phyloP scores from a whole-genome alignment of 1,139 yeast genomes.

The Lodderomyces parapsilosis region DNA sequence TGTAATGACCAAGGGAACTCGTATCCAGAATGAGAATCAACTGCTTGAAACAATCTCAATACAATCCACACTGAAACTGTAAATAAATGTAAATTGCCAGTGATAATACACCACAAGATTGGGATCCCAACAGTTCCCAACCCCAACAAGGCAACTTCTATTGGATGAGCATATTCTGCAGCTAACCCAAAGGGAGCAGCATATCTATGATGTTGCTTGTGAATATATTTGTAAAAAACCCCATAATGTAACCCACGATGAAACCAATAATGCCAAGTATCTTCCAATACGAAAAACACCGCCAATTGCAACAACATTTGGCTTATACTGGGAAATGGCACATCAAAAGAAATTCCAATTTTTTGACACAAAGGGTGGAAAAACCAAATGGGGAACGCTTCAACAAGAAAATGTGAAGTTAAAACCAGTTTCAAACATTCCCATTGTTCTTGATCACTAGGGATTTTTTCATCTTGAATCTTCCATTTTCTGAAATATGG shows the following conservation, averaged over 20 bases:
- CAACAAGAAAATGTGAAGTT: slow-evolving; percentile 45
- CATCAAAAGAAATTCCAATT: slow-evolving; percentile 36
- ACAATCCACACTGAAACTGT: slow-evolving; percentile 45
- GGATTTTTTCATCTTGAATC: slow-evolving; percentile 43
- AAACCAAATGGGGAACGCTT: slow-evolving; percentile 49
- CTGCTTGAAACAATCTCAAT: slow-evolving; percentile 47
- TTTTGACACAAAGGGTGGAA: slow-evolving; percentile 46
- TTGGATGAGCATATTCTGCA: slow-evolving; percentile 50
- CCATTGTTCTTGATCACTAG: slow-evolving; percentile 46
- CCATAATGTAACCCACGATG: slow-evolving; percentile 48
- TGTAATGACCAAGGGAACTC: slow-evolving; percentile 52
- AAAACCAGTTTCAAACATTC: slow-evolving; percentile 47
- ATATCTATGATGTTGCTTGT: slow-evolving; percentile 49
- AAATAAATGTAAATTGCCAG: slow-evolving; percentile 41
- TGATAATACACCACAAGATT: slow-evolving; percentile 37
- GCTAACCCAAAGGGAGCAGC: slow-evolving; percentile 52
- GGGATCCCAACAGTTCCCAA: slow-evolving; percentile 51
- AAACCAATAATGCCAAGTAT: slow-evolving; percentile 50
- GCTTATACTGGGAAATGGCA: slow-evolving; percentile 39
- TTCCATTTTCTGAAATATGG: slow-evolving; percentile 43
- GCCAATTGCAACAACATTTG: slow-evolving; percentile 33
- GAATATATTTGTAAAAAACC: slow-evolving; percentile 46
- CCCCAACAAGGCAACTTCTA: slow-evolving; percentile 46
- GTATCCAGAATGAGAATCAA: slow-evolving; percentile 49
- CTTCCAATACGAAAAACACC: slow-evolving; percentile 44